Evolutionary conservation across 129 eudicot genomes (phyloP).

Genomic region (Pittosporum tobira): DNA sequence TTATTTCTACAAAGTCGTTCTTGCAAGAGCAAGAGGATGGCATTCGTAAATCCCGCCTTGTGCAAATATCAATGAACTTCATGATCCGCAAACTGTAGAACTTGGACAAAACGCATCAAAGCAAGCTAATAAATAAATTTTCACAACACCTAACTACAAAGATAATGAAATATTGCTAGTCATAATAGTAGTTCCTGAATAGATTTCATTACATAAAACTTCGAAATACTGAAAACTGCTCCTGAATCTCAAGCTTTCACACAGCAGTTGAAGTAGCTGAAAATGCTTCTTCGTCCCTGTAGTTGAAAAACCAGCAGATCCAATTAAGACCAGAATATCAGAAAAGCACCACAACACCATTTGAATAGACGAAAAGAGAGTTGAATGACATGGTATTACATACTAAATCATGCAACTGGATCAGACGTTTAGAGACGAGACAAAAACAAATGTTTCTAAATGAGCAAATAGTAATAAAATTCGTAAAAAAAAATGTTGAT

Average conservation of each 20-base stretch:
- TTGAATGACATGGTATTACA: too few species aligned
- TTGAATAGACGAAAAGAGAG: too few species aligned
- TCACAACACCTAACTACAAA: not conserved
- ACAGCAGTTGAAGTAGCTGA: conserved; percentile 75
- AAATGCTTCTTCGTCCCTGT: conserved; percentile 52
- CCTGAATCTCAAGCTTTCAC: conserved; percentile 44
- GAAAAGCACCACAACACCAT: not conserved
- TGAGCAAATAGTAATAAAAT: not conserved
- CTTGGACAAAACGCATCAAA: too few species aligned
- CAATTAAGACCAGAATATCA: not conserved
- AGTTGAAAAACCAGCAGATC: not conserved
- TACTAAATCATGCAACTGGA: too few species aligned
- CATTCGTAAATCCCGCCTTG: too few species aligned
- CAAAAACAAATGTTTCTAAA: not conserved
- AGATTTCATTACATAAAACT: not conserved
- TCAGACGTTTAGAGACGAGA: too few species aligned
- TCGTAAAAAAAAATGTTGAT: too few species aligned
- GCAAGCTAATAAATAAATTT: not conserved
- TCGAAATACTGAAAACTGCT: not conserved
- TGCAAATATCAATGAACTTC: too few species aligned
- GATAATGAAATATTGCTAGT: not conserved
- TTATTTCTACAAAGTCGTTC: too few species aligned
- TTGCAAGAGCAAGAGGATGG: too few species aligned
- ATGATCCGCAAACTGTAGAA: too few species aligned
- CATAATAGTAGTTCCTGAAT: not conserved